Base-by-base conservation (phyloP, 2,329 filamentous ascomycete genomes). In the Alternaria brassicicola region DNA sequence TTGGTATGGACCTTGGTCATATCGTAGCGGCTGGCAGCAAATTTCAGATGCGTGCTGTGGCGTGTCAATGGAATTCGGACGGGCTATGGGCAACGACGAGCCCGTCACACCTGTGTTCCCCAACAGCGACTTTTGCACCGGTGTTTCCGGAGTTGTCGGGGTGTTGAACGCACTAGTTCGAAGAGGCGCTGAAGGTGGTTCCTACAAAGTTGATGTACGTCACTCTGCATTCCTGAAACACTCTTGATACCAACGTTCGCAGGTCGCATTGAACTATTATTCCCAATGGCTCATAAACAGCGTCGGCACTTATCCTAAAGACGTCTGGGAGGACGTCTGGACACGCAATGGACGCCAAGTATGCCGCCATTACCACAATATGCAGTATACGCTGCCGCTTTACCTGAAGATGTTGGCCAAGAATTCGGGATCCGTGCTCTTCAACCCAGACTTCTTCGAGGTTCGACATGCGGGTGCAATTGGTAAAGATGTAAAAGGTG, bases 1-100 rank as follows among this genome's bases (percentile, higher is more conserved):
- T 0, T 84, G 79, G 76, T 64, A 83, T 48, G 83, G 83, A 0
- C 80, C 80, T 0, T 82, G 80, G 79, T 68, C 72, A 8, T 70
- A 79, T 28, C 72, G 83, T 4, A 80, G 75, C 35, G 83, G 83
- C 1, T 85, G 83, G 83, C 83, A 85, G 69, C 82, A 84, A 65
- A 84, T 85, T 53, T 79, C 77, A 28, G 82, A 85, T 65, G 79
- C 80, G 3, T 70, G 67, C 52, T 68, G 65, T 52, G 82, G 83
- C 26, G 78, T 84, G 0, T 83, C 81, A 0, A 73, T 78, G 53
- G 78, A 75, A 26, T 84, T 80, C 61, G 82, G 81, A 0, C 67
- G 76, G 31, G 81, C 81, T 0, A 84, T 81, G 78, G 79, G 80
- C 0, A 69, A 77, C 31, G 74, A 80, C 38, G 80, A 81, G 56